Percentiles rank a stretch among this genome's conserved stretches.
Conservation (phyloP, 805 yeast genomes). For the Candida ovalis region DNA sequence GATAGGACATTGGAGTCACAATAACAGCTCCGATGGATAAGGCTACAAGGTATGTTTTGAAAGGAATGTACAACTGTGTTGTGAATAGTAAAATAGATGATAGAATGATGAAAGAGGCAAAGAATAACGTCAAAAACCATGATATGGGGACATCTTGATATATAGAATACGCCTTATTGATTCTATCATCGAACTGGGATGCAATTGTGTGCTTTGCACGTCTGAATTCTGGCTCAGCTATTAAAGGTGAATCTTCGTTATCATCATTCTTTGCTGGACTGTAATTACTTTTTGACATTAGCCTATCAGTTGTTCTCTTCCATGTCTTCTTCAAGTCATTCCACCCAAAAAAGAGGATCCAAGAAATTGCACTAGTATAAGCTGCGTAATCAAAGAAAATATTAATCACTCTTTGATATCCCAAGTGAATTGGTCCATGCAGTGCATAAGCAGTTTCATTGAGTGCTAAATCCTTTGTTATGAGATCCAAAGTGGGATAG, state of each 20-base stretch:
- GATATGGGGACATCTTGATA: conserved; percentile 40
- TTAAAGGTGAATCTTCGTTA: neutral
- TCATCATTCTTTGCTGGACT: neutral
- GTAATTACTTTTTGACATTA: too few species aligned
- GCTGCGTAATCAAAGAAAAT: conserved; percentile 53
- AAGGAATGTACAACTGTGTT: conserved; percentile 31
- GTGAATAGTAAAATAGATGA: conserved; percentile 31
- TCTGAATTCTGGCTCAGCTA: neutral
- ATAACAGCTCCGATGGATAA: conserved; percentile 41
- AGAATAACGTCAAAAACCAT: conserved; percentile 40
- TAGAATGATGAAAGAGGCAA: conserved; percentile 33
- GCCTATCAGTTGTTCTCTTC: conserved; percentile 4
- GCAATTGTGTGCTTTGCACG: conserved; percentile 7
- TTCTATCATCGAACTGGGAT: conserved; percentile 36
- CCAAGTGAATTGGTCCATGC: conserved; percentile 44
- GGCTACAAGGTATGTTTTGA: conserved; percentile 42
- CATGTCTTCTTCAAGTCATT: conserved; percentile 18
- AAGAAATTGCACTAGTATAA: conserved; percentile 43
- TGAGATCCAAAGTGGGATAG: conserved; percentile 41
- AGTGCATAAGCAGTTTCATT: conserved; percentile 43
- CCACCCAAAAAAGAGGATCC: conserved; percentile 35
- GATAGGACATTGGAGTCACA: conserved; percentile 46
- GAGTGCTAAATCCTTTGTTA: conserved; percentile 37
- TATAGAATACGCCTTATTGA: conserved; percentile 37
- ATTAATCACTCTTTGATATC: conserved; percentile 47